Evolutionary conservation across 768 basidiomycete genomes (phyloP).

Genomic region (Stropharia rugosoannulata): DNA sequence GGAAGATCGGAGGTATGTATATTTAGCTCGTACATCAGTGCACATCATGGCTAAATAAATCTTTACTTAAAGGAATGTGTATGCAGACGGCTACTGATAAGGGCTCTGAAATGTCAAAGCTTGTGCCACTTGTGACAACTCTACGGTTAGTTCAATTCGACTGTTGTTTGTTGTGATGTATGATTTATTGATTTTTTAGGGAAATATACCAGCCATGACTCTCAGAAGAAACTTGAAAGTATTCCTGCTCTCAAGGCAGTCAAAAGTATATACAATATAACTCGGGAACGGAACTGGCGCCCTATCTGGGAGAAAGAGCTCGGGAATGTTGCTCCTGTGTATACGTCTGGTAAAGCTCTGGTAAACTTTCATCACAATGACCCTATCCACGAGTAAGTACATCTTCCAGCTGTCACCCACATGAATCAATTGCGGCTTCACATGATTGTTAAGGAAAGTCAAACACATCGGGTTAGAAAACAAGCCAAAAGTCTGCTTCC

Average conservation of each 20-base stretch:
- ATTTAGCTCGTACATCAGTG: background rate
- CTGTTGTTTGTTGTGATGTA: background rate
- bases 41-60: background rate
- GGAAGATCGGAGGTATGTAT: constrained; percentile 15
- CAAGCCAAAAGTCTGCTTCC: constrained; percentile 22
- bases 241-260: constrained; percentile 21
- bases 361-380: constrained; percentile 20
- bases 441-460: constrained; percentile 10
- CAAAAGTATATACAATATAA: constrained; percentile 28
- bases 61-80: constrained; percentile 26
- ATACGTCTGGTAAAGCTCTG: constrained; percentile 14
- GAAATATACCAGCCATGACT: constrained; percentile 19
- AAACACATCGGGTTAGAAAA: constrained; percentile 16
- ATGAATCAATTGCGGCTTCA: constrained; percentile 21
- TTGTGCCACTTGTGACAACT: constrained; percentile 19
- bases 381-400: constrained; percentile 19
- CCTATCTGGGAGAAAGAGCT: constrained; percentile 26
- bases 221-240: constrained; percentile 10
- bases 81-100: constrained; percentile 17
- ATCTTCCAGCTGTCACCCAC: background rate
- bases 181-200: constrained; percentile 1
- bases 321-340: constrained; percentile 20
- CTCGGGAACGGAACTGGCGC: constrained; percentile 25
- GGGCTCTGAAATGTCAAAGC: constrained; percentile 20
- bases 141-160: constrained; percentile 20